phyloP scores from a whole-genome alignment of 768 basidiomycete genomes.

The Gautieria morchelliformis region DNA sequence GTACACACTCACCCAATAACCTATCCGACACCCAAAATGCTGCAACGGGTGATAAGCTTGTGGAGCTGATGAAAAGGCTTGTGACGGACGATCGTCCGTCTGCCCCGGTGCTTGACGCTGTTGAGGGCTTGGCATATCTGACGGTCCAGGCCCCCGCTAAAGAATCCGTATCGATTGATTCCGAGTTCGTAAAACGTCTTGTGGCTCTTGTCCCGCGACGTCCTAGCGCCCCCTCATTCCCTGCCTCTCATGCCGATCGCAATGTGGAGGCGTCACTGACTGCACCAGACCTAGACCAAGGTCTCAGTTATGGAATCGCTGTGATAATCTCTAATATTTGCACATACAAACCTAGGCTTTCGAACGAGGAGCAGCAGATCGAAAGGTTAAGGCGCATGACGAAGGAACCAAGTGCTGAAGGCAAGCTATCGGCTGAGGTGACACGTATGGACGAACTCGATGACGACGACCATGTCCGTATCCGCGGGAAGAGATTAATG shows the following conservation, averaged over 20 bases:
- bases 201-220: constrained; percentile 48
- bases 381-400: constrained; percentile 75
- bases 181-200: constrained; percentile 44
- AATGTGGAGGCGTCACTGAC: constrained; percentile 5
- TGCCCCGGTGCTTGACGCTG: constrained; percentile 46
- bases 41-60: constrained; percentile 36
- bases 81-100: constrained; percentile 21
- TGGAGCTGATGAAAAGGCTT: constrained; percentile 47
- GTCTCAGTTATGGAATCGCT: constrained; percentile 56
- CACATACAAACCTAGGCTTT: constrained; percentile 57
- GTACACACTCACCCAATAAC: neutral
- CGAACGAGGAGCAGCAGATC: constrained; percentile 75
- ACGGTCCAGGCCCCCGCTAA: constrained; percentile 55
- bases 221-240: constrained; percentile 22
- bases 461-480: constrained; percentile 54
- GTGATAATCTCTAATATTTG: constrained; percentile 70
- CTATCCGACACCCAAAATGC: neutral
- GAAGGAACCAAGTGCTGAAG: constrained; percentile 22
- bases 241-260: constrained; percentile 8
- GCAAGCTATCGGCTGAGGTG: constrained; percentile 10
- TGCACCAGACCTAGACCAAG: neutral
- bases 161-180: constrained; percentile 46
- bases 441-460: constrained; percentile 36
- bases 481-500: constrained; percentile 48
- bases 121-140: constrained; percentile 84